These are phyloP conservation scores for Diaporthe longicolla DNA, from an alignment of 2,329 filamentous ascomycete species.

Conservation along the genomic window DNA sequence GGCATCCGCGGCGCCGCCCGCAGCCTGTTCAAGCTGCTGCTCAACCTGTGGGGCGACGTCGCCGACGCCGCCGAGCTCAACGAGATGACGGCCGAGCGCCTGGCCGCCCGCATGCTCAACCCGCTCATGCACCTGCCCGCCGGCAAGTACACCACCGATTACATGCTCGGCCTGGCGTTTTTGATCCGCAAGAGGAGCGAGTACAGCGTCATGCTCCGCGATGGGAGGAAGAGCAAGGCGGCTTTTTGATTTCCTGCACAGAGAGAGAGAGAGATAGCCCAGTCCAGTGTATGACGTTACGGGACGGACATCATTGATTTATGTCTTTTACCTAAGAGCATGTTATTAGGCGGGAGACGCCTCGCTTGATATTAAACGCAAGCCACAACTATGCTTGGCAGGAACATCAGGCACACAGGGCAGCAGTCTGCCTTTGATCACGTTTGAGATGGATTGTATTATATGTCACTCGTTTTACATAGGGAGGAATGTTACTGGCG, in stretches of 20 bases:
- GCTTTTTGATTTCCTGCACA: constrained; percentile 42
- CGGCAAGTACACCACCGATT: constrained; percentile 55
- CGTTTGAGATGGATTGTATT: not conserved
- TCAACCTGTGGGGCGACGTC: constrained; percentile 60
- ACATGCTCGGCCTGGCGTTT: constrained; percentile 59
- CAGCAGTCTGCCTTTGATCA: not conserved
- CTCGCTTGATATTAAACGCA: not conserved
- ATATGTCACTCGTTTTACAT: constrained; percentile 5
- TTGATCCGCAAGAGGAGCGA: constrained; percentile 59
- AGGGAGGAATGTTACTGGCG: not conserved
- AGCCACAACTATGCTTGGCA: too few relatives aligned
- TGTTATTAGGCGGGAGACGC: not conserved
- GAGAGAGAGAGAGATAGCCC: too few relatives aligned
- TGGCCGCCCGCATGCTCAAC: constrained; percentile 55
- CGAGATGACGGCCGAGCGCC: constrained; percentile 60
- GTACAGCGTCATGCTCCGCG: constrained; percentile 55
- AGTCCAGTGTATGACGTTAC: too few relatives aligned
- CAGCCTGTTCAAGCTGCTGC: constrained; percentile 58
- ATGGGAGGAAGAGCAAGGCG: constrained; percentile 48
- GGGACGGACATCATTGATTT: not conserved
- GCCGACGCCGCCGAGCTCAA: constrained; percentile 56
- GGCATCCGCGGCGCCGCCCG: constrained; percentile 55
- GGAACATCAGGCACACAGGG: not conserved
- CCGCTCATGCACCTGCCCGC: constrained; percentile 56
- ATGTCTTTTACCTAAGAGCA: not conserved